Evolutionary conservation across 768 basidiomycete genomes (phyloP), one percentile per base, ranked within the genome.

Genomic region (Leccinum rimulosum): DNA sequence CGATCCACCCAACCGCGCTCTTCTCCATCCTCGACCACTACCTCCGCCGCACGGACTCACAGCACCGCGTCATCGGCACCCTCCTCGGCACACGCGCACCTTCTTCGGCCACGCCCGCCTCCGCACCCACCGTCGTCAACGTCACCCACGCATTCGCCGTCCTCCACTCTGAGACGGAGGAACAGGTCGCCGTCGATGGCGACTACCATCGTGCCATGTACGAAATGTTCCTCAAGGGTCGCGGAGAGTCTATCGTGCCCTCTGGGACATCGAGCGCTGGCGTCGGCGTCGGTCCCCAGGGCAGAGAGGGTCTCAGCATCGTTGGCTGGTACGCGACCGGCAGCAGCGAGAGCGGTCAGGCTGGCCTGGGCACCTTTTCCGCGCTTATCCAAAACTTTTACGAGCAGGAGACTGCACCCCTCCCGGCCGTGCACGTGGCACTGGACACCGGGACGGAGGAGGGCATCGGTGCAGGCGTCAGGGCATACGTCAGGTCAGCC

Each of bases 301-400:
- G 62, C 48, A 72, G 36, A 53, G 86, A 90, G 30, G 89, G 87
- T 70, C 93, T 96, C 72, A 84, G 87, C 53, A 94, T 98, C 64
- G 93, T 98, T 45, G 96, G 96, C 64, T 98, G 96, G 96, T 97
- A 68, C 61, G 70, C 66, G 11, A 97, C 96, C 1, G 91, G 92
- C 59, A 88, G 91, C 85, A 64, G 61, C 55, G 70, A 70, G 60
- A 49, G 58, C 88, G 63, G 61, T n/a, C 63, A 60, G 50, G 61
- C 49, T 3, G 62, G 68, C 35, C 82, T 98, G 57, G 95, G 95
- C 76, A 93, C 92, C 7, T 95, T 94, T 77, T 95, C 95, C 28
- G 94, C 96, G 11, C 83, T 98, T 65, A 95, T 98, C 70, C 96
- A 98, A 81, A 94, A 95, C 75, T 97, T 97, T 78, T 98, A 97